Evolutionary conservation across 805 yeast genomes (phyloP).

Genomic region (Cyberlindnera lachancei): DNA sequence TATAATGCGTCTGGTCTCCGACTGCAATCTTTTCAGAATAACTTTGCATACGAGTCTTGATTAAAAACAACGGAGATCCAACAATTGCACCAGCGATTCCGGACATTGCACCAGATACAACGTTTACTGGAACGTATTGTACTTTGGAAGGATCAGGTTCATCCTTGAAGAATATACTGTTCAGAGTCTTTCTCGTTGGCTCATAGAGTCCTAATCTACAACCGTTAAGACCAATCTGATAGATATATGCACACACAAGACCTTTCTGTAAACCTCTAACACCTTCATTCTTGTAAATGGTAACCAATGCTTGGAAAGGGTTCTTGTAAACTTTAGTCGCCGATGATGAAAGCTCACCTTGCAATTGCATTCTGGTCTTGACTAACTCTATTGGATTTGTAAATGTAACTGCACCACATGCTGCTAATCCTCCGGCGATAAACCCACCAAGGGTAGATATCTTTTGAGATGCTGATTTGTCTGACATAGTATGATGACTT

Average conservation of each 20-base stretch:
- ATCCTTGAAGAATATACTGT: constrained; percentile 46
- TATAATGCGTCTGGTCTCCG: constrained; percentile 92
- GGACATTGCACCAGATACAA: constrained; percentile 71
- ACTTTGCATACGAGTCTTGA: constrained; percentile 96
- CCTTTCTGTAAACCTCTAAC: constrained; percentile 86
- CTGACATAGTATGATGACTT: too few relatives aligned
- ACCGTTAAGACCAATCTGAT: constrained; percentile 89
- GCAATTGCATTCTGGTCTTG: constrained; percentile 93
- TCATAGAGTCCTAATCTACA: constrained; percentile 93
- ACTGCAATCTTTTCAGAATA: constrained; percentile 61
- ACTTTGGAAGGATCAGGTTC: constrained; percentile 37
- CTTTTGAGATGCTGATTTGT: constrained; percentile 43
- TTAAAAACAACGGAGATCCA: constrained; percentile 87
- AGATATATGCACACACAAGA: constrained; percentile 76
- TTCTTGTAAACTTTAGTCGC: constrained; percentile 61
- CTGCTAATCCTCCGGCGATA: constrained; percentile 87
- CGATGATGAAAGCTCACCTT: constrained; percentile 72
- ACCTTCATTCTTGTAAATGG: constrained; percentile 77
- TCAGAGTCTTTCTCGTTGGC: constrained; percentile 61
- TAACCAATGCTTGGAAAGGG: constrained; percentile 73
- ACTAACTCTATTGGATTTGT: constrained; percentile 94
- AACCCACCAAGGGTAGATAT: constrained; percentile 72
- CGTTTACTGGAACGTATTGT: constrained; percentile 53
- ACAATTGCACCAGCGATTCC: constrained; percentile 85
- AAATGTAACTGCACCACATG: constrained; percentile 95